Evolutionary conservation across 2,329 filamentous ascomycete species (phyloP).

Genomic region (Fusarium vanettenii): DNA sequence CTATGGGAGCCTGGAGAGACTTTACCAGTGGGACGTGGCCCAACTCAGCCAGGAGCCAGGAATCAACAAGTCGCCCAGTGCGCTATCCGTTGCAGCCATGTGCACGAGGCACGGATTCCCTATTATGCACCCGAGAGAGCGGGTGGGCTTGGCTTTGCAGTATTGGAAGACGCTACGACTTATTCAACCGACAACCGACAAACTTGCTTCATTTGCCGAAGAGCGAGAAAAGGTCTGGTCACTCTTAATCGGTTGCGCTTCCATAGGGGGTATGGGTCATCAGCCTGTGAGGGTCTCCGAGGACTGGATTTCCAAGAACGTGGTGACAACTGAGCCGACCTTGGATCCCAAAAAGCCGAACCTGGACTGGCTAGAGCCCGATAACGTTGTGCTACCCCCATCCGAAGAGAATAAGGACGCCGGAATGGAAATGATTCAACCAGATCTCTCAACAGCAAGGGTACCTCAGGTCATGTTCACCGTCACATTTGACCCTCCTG

Average conservation of each 20-base stretch:
- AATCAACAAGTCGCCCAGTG: conserved; percentile 60
- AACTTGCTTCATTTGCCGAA: conserved; percentile 52
- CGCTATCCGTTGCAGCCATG: conserved; percentile 68
- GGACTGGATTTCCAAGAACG: conserved; percentile 76
- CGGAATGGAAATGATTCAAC: conserved; percentile 64
- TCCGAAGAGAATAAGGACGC: conserved; percentile 61
- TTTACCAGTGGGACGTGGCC: conserved; percentile 78
- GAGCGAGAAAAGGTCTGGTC: conserved; percentile 69
- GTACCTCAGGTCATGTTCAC: conserved; percentile 80
- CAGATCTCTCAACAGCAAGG: conserved; percentile 58
- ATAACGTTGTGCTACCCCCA: conserved; percentile 67
- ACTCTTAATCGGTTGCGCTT: conserved; percentile 73
- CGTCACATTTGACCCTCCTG: conserved; percentile 78
- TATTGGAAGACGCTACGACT: conserved; percentile 79
- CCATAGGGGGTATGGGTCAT: conserved; percentile 59
- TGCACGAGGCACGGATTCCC: conserved; percentile 78
- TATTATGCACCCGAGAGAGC: conserved; percentile 74
- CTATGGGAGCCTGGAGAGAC: conserved; percentile 73
- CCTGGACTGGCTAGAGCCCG: conserved; percentile 80
- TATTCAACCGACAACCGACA: conserved; percentile 52
- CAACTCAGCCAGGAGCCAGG: conserved; percentile 63
- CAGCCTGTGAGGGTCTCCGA: conserved; percentile 77
- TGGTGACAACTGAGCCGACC: conserved; percentile 68
- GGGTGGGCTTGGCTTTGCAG: conserved; percentile 77
- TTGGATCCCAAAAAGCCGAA: conserved; percentile 57